These are phyloP conservation scores for Colletotrichum sp. DNA, from an alignment of 2,329 filamentous ascomycete species.

Conservation along the genomic window DNA sequence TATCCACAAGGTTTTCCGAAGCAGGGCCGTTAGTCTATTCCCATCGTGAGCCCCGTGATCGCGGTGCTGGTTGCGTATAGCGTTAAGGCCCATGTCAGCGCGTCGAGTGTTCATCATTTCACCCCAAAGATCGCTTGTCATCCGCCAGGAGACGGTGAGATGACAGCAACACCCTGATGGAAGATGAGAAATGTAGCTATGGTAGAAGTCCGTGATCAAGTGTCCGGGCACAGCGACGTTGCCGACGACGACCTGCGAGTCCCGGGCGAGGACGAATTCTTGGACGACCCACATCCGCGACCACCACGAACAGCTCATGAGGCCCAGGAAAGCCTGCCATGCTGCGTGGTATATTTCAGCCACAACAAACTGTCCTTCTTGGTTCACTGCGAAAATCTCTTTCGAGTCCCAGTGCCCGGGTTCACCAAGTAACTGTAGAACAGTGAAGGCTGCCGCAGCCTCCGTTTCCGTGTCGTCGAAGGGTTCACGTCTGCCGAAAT, in stretches of 20 bases:
- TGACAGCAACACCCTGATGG: neutral
- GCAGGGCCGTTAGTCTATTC: neutral
- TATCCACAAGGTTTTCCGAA: neutral
- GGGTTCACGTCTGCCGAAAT: neutral
- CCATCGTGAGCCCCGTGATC: rapidly evolving
- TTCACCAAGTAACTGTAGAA: neutral
- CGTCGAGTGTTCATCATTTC: neutral
- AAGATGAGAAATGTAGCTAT: neutral
- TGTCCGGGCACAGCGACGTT: neutral
- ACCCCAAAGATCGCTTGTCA: neutral
- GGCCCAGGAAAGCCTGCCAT: neutral
- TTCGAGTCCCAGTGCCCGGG: neutral
- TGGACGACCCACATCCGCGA: neutral
- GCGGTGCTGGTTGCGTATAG: neutral
- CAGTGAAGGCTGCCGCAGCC: neutral
- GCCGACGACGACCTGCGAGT: neutral
- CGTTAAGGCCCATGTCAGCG: neutral
- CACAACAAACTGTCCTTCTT: neutral
- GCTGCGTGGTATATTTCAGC: neutral
- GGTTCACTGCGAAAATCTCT: neutral
- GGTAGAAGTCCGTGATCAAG: neutral
- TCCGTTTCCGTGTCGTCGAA: neutral
- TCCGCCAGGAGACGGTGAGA: neutral
- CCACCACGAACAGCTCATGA: neutral
- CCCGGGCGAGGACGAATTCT: neutral